Base-by-base conservation (phyloP, 768 basidiomycete species). In the Astraeus odoratus region DNA sequence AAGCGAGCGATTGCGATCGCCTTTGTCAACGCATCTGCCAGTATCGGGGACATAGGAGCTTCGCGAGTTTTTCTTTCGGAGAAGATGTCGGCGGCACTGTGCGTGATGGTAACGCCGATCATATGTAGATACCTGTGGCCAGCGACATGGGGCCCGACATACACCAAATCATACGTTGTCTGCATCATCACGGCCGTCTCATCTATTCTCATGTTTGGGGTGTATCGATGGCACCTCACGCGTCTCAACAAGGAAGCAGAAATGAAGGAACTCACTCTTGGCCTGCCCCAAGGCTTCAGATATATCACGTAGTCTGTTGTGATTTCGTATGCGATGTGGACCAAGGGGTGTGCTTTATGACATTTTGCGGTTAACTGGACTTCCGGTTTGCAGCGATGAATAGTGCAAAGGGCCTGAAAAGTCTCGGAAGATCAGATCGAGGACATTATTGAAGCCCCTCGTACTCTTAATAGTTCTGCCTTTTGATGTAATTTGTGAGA, bases 1-100 rank as follows among this genome's bases (percentile, higher is more conserved):
- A 94, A 93, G 63, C 81, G 91, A 18, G 86, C 90, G 3, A 83
- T 92, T 18, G 83, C 81, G 15, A 69, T 94, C 35, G 87, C 89
- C 2, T 64, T 87, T 47, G 78, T 91, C 56, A 91, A 93, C 61
- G 78, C 79, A 39, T 80, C 89, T 59, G 84, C 85, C 19, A 84
- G 90, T 57, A 69, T 88, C 5, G 92, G 90, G 0, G 94, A 94
- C 66, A 70, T 96, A 37, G 68, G 80, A 40, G 92, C 91, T 49
- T 83, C 87, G 70, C 92, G 69, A 68, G 79, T 77, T 7, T 12
- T 31, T 31, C 10, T n/a, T n/a, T n/a, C n/a, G 22, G 55, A 47
- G 13, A 31, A 31, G n/a, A 5, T 31, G 12, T 3, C n/a, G 3
- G 30, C 10, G 5, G 12, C 30, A 4, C 12, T 31, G 12, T 31